Percentiles rank a stretch among this genome's conserved stretches.
These are phyloP conservation scores for Leptographium flavum DNA, from an alignment of 2,329 filamentous ascomycete species.

Conservation along the genomic window DNA sequence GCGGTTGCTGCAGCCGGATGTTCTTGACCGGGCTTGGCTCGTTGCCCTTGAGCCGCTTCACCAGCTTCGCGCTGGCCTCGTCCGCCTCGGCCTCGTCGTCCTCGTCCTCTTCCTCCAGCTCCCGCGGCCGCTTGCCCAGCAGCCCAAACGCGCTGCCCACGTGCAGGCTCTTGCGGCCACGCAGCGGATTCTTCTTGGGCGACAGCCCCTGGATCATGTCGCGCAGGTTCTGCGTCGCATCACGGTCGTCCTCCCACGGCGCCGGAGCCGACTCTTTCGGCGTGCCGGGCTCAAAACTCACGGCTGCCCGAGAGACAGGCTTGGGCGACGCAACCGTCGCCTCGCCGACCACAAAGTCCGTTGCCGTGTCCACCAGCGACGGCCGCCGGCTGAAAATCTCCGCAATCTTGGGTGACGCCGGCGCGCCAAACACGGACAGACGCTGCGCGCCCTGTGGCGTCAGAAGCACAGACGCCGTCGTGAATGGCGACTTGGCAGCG, in stretches of 20 bases:
- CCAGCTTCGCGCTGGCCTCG: slow-evolving; percentile 40
- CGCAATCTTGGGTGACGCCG: slow-evolving; percentile 62
- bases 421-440: slow-evolving; percentile 57
- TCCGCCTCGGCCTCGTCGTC: slow-evolving; percentile 29
- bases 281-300: slow-evolving; percentile 54
- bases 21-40: slow-evolving; percentile 67
- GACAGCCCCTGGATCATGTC: slow-evolving; percentile 69
- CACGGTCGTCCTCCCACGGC: too few relatives aligned
- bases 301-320: too few relatives aligned
- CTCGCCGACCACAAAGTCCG: slow-evolving; percentile 49
- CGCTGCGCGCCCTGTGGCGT: slow-evolving; percentile 44
- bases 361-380: slow-evolving; percentile 55
- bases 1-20: slow-evolving; percentile 53
- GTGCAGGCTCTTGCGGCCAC: slow-evolving; percentile 61
- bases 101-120: slow-evolving; percentile 45
- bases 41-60: slow-evolving; percentile 58
- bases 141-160: slow-evolving; percentile 61
- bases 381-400: slow-evolving; percentile 56
- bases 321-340: too few relatives aligned
- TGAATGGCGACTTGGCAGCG: slow-evolving; percentile 31
- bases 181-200: slow-evolving; percentile 54
- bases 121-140: slow-evolving; percentile 58
- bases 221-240: slow-evolving; percentile 52
- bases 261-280: too few relatives aligned
- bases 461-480: slow-evolving; percentile 49